Conservation (phyloP, 345 rosid species). For the Garcia nutans region DNA sequence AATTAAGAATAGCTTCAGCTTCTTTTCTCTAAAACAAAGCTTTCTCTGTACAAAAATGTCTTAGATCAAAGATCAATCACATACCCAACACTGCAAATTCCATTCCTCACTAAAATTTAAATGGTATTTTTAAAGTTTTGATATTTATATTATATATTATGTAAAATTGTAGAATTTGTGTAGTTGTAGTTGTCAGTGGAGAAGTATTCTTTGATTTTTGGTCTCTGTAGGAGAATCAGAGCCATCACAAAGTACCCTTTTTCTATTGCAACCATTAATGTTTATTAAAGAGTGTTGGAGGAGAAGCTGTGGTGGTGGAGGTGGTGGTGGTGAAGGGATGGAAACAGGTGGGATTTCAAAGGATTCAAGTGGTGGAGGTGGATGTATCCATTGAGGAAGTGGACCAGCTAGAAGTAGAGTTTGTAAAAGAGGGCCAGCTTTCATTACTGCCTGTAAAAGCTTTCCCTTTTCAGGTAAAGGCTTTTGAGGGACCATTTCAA, state of each 20-base stretch:
- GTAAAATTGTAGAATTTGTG: slow-evolving; percentile 1
- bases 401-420: slow-evolving; percentile 94
- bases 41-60: slow-evolving; percentile 46
- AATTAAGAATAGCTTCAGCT: slow-evolving; percentile 25
- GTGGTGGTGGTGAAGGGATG: slow-evolving; percentile 58
- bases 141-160: slow-evolving; percentile 15
- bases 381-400: slow-evolving; percentile 94
- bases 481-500: slow-evolving; percentile 51
- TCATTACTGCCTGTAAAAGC: slow-evolving; percentile 91
- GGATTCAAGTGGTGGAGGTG: slow-evolving; percentile 89
- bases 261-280: slow-evolving; percentile 42
- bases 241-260: slow-evolving; percentile 59
- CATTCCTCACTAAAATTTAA: slow-evolving; percentile 33
- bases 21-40: slow-evolving; percentile 18
- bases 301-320: slow-evolving; percentile 36
- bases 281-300: slow-evolving; percentile 45
- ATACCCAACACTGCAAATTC: slow-evolving; percentile 22
- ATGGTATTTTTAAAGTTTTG: slow-evolving; percentile 29
- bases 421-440: slow-evolving; percentile 94
- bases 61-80: slow-evolving; percentile 27
- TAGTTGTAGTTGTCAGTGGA: slow-evolving; percentile 44
- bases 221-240: slow-evolving; percentile 50
- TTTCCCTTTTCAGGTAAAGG: slow-evolving; percentile 95
- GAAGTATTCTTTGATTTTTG: slow-evolving; percentile 64
- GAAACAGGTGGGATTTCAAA: slow-evolving; percentile 93